Conservation (phyloP, 2,329 filamentous ascomycete species). For the Fusarium pilosicola region DNA sequence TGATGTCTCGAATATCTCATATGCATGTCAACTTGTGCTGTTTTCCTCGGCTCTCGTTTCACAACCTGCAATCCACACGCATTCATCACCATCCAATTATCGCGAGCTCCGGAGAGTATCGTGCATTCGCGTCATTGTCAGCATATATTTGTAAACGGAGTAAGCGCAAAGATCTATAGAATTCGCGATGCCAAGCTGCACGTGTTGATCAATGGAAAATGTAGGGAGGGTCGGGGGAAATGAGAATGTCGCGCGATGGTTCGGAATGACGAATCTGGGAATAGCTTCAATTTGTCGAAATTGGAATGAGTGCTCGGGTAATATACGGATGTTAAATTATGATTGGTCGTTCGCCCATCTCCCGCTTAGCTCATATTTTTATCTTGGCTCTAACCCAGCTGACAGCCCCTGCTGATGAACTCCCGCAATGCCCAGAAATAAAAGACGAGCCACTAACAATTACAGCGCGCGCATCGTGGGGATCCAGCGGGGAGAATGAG, state of each 20-base stretch:
- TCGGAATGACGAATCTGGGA: neutral
- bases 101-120: too few species aligned
- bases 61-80: too few species aligned
- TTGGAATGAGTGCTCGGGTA: fast-evolving
- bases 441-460: neutral
- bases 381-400: constrained; percentile 4
- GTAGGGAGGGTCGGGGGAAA: fast-evolving
- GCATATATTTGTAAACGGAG: neutral
- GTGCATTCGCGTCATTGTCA: neutral
- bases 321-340: neutral
- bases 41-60: fast-evolving
- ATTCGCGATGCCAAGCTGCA: fast-evolving
- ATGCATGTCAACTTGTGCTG: fast-evolving
- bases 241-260: too few species aligned
- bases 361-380: neutral
- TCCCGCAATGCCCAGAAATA: neutral
- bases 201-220: fast-evolving
- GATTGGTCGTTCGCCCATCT: neutral
- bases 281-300: neutral
- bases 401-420: constrained; percentile 28
- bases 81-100: fast-evolving
- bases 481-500: neutral
- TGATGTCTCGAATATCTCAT: fast-evolving
- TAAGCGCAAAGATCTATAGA: fast-evolving
- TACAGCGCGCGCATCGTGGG: neutral